Evolutionary conservation across 768 basidiomycete species (phyloP), one percentile per base, ranked within the genome.

Genomic region (Collybia mongolica): DNA sequence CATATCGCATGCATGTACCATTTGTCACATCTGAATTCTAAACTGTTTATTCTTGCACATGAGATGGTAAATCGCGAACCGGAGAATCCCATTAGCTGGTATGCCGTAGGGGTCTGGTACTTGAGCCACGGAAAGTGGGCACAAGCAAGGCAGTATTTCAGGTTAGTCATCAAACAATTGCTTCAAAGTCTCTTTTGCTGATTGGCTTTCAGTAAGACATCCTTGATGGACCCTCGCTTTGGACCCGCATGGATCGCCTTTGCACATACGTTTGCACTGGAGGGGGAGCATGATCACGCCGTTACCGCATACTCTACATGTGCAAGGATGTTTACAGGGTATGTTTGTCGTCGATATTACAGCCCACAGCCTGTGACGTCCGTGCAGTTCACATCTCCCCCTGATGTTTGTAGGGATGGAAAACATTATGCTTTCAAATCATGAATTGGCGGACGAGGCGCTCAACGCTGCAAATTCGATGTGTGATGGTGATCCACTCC

Each of bases 1-100:
- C 96, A 99, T 63, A 86, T 99, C 28, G 94, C 96, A 3, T 98
- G 96, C 79, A 96, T 98, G 92, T 90, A 95, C 63, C 96, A 99
- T 67, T 76, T 98, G 17, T 82, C 86, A 20, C 87, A 96, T 65
- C 73, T 98, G 9, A 90, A 95, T 59, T 94, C 95, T 2, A 88
- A 88, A 58, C 81, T 99, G 5, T 99, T 98, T 72, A 88, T 99
- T 54, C 79, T 98, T 35, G 97, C 97, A 0, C 97, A 98, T 60
- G 92, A 97, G 62, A 81, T 99, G 65, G 94, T 98, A 15, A 92
- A 98, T 48, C 83, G 83, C 41, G 95, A 98, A 63, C 95, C 97
- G 0, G 91, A 94, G 61, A 88, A 90, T 38, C 86, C 93, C 0
- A 81, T 92, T 46, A 95, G 92, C 58, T 99, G 97, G 97, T 99